These are phyloP conservation scores for Trichoderma gracile DNA, from an alignment of 2,329 filamentous ascomycete species.

Conservation along the genomic window DNA sequence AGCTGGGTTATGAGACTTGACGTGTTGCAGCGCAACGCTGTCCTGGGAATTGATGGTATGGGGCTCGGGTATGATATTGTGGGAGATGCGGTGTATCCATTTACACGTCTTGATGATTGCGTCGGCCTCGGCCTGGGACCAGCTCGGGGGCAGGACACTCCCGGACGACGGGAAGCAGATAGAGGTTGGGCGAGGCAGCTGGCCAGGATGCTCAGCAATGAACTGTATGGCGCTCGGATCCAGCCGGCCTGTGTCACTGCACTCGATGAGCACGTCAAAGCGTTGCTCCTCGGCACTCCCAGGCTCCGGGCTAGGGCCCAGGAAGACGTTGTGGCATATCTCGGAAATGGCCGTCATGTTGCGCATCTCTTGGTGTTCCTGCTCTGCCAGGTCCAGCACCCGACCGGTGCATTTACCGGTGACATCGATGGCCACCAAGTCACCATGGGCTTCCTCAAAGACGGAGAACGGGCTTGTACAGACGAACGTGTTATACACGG, in stretches of 20 bases:
- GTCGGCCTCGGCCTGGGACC: constrained; percentile 80
- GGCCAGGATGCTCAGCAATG: constrained; percentile 58
- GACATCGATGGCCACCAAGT: constrained; percentile 75
- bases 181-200: constrained; percentile 39
- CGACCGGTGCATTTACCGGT: constrained; percentile 70
- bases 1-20: constrained; percentile 28
- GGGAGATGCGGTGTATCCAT: constrained; percentile 84
- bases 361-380: constrained; percentile 90
- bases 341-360: constrained; percentile 87
- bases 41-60: constrained; percentile 40
- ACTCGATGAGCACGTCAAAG: constrained; percentile 88
- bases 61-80: constrained; percentile 53
- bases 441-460: constrained; percentile 69
- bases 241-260: constrained; percentile 79
- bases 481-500: constrained; percentile 84
- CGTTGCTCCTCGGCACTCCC: constrained; percentile 56
- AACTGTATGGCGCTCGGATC: constrained; percentile 66
- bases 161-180: constrained; percentile 90
- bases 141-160: constrained; percentile 83
- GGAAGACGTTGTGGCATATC: constrained; percentile 85
- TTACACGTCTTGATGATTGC: constrained; percentile 82
- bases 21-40: constrained; percentile 35
- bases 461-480: constrained; percentile 63
- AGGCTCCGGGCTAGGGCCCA: constrained; percentile 81
- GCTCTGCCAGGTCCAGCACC: constrained; percentile 84